These are phyloP conservation scores for Blastomyces percursus DNA, from an alignment of 2,329 filamentous ascomycete genomes.

Conservation along the genomic window DNA sequence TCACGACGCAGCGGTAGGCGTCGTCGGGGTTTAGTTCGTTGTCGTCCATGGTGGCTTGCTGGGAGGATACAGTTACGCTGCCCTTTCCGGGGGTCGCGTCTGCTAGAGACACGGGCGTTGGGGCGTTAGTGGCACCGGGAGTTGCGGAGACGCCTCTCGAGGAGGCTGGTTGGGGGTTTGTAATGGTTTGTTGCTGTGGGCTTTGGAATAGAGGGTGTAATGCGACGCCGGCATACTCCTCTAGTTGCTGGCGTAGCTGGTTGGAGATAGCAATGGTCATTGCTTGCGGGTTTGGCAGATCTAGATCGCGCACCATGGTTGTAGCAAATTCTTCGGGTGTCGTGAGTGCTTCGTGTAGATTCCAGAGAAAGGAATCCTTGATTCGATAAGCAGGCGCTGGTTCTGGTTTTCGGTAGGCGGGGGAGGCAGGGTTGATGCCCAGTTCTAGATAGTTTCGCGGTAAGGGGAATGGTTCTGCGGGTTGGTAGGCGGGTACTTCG, in stretches of 20 bases:
- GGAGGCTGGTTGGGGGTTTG: slow-evolving; percentile 20
- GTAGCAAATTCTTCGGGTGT: slow-evolving; percentile 96
- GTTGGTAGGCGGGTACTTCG: slow-evolving; percentile 63
- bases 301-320: slow-evolving; percentile 79
- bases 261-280: slow-evolving; percentile 75
- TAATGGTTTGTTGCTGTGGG: slow-evolving; percentile 14
- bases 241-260: slow-evolving; percentile 87
- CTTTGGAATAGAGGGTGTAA: slow-evolving; percentile 81
- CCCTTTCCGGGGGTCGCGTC: slow-evolving; percentile 8
- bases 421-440: slow-evolving; percentile 52
- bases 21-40: slow-evolving; percentile 82
- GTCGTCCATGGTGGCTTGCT: slow-evolving; percentile 43
- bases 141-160: slow-evolving; percentile 38
- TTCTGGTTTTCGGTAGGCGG: slow-evolving; percentile 71
- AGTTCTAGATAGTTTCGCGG: slow-evolving; percentile 34
- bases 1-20: slow-evolving; percentile 86
- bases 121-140: slow-evolving; percentile 17
- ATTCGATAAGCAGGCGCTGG: slow-evolving; percentile 73
- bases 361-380: slow-evolving; percentile 96
- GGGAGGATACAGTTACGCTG: slow-evolving; percentile 2
- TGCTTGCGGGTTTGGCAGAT: slow-evolving; percentile 63
- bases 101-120: slow-evolving; percentile 20
- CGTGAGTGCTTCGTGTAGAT: slow-evolving; percentile 83
- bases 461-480: slow-evolving; percentile 37
- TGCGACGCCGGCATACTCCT: slow-evolving; percentile 91